phyloP scores from a whole-genome alignment of 1,284 basidiomycete genomes.

The Trichosporon asahii region DNA sequence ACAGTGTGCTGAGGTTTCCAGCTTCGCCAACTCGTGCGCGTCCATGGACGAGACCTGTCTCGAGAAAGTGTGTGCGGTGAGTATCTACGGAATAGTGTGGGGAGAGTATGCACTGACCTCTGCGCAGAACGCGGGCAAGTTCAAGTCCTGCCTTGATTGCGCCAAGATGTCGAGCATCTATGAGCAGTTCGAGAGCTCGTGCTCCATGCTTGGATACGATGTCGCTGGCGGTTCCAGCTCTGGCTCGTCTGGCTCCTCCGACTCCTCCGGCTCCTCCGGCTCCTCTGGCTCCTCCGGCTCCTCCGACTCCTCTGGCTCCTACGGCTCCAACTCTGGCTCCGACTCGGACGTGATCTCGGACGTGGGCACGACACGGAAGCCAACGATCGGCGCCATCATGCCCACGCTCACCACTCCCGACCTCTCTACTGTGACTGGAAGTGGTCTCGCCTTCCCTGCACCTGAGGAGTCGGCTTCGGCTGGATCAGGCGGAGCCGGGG shows the following conservation, averaged over 20 bases:
- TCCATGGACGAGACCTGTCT: neutral
- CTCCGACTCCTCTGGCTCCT: too few species aligned
- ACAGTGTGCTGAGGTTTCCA: neutral
- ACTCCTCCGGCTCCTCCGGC: too few species aligned
- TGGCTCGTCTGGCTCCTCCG: neutral
- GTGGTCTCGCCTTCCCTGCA: too few species aligned
- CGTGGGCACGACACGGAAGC: neutral
- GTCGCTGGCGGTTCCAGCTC: neutral
- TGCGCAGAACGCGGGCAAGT: neutral
- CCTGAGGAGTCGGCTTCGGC: too few species aligned
- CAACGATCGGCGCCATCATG: too few species aligned
- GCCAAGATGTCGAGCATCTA: neutral
- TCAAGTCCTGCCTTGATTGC: slow-evolving; percentile 2
- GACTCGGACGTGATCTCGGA: neutral
- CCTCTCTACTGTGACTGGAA: too few species aligned
- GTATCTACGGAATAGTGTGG: neutral
- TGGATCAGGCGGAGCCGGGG: too few species aligned
- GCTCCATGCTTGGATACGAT: neutral
- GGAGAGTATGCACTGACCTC: too few species aligned
- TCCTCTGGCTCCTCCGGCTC: neutral
- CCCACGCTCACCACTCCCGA: too few species aligned
- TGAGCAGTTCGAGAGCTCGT: neutral
- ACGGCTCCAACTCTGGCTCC: too few species aligned
- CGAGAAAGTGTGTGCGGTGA: neutral
- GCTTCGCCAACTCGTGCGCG: neutral